Evolutionary conservation across 2,329 filamentous ascomycete species (phyloP), one percentile per base, ranked within the genome.

Genomic region (Capronia epimyces): DNA sequence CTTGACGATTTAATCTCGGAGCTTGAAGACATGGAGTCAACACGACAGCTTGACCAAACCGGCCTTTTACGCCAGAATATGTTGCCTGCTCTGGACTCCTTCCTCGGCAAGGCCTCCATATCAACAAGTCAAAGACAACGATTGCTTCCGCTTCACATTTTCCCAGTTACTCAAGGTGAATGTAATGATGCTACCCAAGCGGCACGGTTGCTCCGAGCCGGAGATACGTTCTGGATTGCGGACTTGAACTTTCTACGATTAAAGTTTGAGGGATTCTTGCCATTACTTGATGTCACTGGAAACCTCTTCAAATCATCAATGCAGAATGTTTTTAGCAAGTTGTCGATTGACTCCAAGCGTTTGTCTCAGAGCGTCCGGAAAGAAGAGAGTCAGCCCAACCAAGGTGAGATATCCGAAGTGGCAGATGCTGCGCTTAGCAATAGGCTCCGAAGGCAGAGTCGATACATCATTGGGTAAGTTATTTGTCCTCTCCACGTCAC

Each of bases 181-280:
- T 39, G 29, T 13, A 50, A 45, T 39, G 41, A 50, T 46, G 18
- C 18, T 15, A 24, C 20, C 25, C 29, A 24, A 29, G 31, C 42
- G 16, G 22, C 27, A 40, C 27, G 25, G 20, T 32, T 46, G 16
- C 34, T 46, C 20, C 42, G 42, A 50, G 48, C 48, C 16, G 20
- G 37, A 31, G 48, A 50, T 16, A 46, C 4, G 12, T 50, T 50
- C 48, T 50, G 48, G 48, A 50, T 50, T 46, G 48, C 48, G 20
- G 48, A 50, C 48, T 39, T 50, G 41, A 45, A 45, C 24, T 40
- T 18, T 16, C 43, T 50, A 18, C 42, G 40, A 46, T 39, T 31
- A 8, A 50, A 46, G 34, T 50, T 50, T 31, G 31, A 50, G 24
- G 42, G 48, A 45, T 3, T 50, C 12, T 29, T 50, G 31, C 48